Base-by-base conservation (phyloP, 352 stramenopile species). In the Pythium diclinum region DNA sequence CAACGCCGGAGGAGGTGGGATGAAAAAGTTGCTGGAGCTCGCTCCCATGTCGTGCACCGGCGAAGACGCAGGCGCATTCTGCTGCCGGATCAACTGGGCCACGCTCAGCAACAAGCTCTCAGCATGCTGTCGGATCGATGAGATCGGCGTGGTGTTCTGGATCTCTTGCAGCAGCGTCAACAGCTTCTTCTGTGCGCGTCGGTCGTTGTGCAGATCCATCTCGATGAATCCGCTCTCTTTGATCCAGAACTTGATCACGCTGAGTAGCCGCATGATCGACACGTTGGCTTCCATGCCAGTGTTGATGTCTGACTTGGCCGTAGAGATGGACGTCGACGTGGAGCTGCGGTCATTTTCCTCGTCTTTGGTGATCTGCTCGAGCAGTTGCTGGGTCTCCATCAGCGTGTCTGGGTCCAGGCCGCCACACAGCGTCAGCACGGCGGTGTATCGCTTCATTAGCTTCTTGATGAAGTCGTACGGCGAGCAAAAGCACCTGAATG, bases 381-480 rank as follows among this genome's bases (percentile, higher is more conserved):
- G 67, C 28, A 91, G 30, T 11, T 71, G 60, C 65, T 93, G 79
- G 3, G 79, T 91, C 67, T 90, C 77, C 53, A 78, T 66, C 17
- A 91, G 69, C 7, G 74, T 79, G 32, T 85, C 73, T 0, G 72
- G 68, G 56, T 89, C 78, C 7, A 90, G 40, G 0, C 71, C 74
- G 0, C 68, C 71, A 34, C 81, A 89, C 3, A 93, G 54, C 8
- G 76, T 85, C 7, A 90, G 60, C 46, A 93, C 85, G 0, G 85
- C 87, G 3, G 72, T 89, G 67, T 95, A 95, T 9, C 87, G 77
- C 65, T 95, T 95, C 69, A 90, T 75, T 16, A 95, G 74, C 61
- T 95, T 95, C 71, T 94, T 94, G 56, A 95, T 79, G 40, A 95
- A 92, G 48, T 95, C 87, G 53, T 94, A 94, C 2, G 85, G 77